phyloP scores from a whole-genome alignment of 192 early-diverging fungal genomes.

The Rhizophagus prolifer region DNA sequence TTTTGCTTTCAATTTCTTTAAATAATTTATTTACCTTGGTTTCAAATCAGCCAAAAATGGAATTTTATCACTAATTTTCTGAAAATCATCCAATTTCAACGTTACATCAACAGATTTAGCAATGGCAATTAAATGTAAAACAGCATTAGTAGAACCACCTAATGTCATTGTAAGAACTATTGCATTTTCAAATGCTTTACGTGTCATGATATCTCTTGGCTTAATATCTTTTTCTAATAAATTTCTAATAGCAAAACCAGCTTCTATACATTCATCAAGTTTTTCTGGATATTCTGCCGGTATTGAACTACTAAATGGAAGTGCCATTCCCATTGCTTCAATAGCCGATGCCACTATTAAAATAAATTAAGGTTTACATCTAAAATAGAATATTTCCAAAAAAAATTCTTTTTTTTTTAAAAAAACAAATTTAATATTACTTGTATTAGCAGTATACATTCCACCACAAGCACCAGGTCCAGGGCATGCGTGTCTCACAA shows the following conservation, averaged over 20 bases:
- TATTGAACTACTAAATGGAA: constrained; percentile 95
- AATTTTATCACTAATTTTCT: constrained; percentile 80
- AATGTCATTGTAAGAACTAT: constrained; percentile 91
- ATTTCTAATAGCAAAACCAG: constrained; percentile 84
- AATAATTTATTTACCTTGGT: constrained; percentile 51
- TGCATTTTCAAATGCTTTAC: constrained; percentile 93
- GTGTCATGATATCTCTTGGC: constrained; percentile 96
- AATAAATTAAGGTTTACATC: neutral
- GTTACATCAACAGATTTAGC: constrained; percentile 80
- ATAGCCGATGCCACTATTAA: constrained; percentile 87
- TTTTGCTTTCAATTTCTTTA: too few relatives aligned
- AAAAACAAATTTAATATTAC: constrained; percentile 39
- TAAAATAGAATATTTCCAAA: neutral
- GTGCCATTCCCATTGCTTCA: constrained; percentile 96
- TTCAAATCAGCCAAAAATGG: constrained; percentile 98
- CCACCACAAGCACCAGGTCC: constrained; percentile 98
- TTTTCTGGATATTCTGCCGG: constrained; percentile 90
- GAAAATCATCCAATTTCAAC: constrained; percentile 94
- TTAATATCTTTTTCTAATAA: constrained; percentile 91
- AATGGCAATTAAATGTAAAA: constrained; percentile 89
- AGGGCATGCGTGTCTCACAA: constrained; percentile 71
- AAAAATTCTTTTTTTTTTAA: neutral
- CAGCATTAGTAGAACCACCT: constrained; percentile 97
- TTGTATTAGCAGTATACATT: constrained; percentile 98
- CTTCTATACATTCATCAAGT: constrained; percentile 80